Conservation (phyloP, 2,329 filamentous ascomycete genomes). For the Taxawa tesnikishii region DNA sequence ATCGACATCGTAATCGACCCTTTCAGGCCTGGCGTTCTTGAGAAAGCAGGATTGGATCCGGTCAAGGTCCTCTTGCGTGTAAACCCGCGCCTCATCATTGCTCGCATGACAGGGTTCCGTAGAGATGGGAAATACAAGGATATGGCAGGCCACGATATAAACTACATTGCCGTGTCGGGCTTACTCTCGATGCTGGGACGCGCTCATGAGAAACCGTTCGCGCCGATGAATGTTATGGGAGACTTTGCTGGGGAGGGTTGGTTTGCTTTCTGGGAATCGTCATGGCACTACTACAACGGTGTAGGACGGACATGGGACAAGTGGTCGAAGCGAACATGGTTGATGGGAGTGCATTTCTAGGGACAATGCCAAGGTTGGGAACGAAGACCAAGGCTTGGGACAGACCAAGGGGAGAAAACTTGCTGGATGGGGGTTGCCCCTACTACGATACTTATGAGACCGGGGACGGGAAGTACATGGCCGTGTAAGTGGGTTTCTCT, state of each 20-base stretch:
- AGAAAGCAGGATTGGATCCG: constrained; percentile 69
- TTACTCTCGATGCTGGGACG: constrained; percentile 66
- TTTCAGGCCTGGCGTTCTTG: constrained; percentile 81
- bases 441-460: constrained; percentile 88
- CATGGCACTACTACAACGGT: constrained; percentile 60
- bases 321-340: constrained; percentile 97
- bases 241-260: constrained; percentile 89
- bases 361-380: constrained; percentile 61
- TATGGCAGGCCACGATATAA: constrained; percentile 95
- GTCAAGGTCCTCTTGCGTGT: constrained; percentile 46
- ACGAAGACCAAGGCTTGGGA: constrained; percentile 52
- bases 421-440: constrained; percentile 73
- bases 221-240: constrained; percentile 73
- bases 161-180: constrained; percentile 84
- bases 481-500: constrained; percentile 40
- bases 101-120: constrained; percentile 80
- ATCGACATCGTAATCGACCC: constrained; percentile 84
- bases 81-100: constrained; percentile 70
- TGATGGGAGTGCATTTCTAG: constrained; percentile 70
- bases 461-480: constrained; percentile 64
- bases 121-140: constrained; percentile 71
- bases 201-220: constrained; percentile 54
- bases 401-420: constrained; percentile 57
- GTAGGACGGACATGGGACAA: constrained; percentile 58
- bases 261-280: constrained; percentile 72